Evolutionary conservation across 768 basidiomycete species (phyloP).

Genomic region (Cyclocybe aegerita): DNA sequence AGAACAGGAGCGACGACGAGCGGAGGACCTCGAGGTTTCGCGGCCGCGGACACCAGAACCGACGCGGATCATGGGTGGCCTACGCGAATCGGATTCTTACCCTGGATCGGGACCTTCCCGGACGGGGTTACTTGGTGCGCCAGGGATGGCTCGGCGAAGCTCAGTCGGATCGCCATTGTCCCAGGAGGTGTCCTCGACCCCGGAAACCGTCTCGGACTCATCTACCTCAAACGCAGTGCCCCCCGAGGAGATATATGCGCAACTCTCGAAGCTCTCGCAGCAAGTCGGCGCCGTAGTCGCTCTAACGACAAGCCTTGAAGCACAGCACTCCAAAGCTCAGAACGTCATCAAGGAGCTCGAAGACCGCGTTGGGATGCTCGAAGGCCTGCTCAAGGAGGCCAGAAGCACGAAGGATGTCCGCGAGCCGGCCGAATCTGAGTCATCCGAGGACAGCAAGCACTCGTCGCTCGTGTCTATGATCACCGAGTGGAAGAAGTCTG

Average conservation of each 20-base stretch:
- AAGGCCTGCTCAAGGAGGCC: conserved; percentile 50
- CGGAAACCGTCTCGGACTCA: conserved; percentile 1
- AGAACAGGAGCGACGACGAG: conserved; percentile 28
- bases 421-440: neutral
- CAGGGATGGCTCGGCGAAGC: neutral
- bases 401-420: conserved; percentile 18
- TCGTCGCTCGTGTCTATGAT: conserved; percentile 50
- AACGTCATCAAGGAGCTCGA: conserved; percentile 67
- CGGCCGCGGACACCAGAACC: conserved; percentile 85
- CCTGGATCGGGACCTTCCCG: neutral
- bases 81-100: conserved; percentile 24
- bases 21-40: conserved; percentile 38
- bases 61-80: conserved; percentile 33
- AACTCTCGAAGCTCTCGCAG: conserved; percentile 63
- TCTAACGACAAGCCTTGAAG: conserved; percentile 70
- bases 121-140: neutral
- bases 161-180: neutral
- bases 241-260: conserved; percentile 45
- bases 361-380: conserved; percentile 65
- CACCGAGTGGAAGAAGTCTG: conserved; percentile 70
- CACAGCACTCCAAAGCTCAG: conserved; percentile 77
- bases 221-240: conserved; percentile 10
- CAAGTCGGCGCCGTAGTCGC: conserved; percentile 79
- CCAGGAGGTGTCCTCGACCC: neutral
- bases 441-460: neutral